Conservation (phyloP, 768 basidiomycete genomes). For the Chalciporus sphaerocephalus region DNA sequence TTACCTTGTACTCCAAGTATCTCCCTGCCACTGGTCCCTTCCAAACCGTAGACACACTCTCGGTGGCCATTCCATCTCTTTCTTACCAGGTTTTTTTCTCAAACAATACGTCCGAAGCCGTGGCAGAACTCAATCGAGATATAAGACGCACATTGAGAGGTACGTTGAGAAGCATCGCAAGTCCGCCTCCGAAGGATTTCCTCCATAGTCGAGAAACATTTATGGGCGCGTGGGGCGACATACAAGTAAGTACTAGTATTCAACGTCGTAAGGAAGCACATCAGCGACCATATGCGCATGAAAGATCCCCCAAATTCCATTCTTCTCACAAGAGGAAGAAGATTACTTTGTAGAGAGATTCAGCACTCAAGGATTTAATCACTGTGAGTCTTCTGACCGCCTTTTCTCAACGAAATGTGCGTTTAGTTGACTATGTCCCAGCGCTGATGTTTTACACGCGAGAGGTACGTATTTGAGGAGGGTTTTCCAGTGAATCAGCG, state of each 20-base stretch:
- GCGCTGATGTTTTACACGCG: slow-evolving; percentile 64
- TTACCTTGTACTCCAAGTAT: slow-evolving; percentile 45
- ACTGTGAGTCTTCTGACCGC: slow-evolving; percentile 44
- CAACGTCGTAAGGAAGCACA: not conserved
- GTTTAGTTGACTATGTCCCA: slow-evolving; percentile 19
- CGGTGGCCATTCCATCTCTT: slow-evolving; percentile 45
- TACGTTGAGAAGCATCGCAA: slow-evolving; percentile 47
- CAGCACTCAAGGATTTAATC: slow-evolving; percentile 49
- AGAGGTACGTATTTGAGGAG: slow-evolving; percentile 39
- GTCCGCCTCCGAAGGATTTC: slow-evolving; percentile 54
- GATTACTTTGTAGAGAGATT: slow-evolving; percentile 68
- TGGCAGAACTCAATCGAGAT: slow-evolving; percentile 51
- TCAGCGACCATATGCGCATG: not conserved
- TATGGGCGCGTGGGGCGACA: slow-evolving; percentile 47
- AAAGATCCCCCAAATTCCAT: slow-evolving; percentile 59
- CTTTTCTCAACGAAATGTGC: not conserved
- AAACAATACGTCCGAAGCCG: slow-evolving; percentile 42
- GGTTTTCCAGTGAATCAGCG: not conserved
- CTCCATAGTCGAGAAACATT: slow-evolving; percentile 48
- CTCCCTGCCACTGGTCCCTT: slow-evolving; percentile 50
- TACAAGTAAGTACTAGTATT: slow-evolving; percentile 12
- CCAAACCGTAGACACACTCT: slow-evolving; percentile 41
- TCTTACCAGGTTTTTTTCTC: slow-evolving; percentile 66
- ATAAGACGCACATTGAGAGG: slow-evolving; percentile 54
- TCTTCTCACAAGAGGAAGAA: slow-evolving; percentile 58